Evolutionary conservation across 2,329 filamentous ascomycete species (phyloP).

Genomic region (Penicillium sp.): DNA sequence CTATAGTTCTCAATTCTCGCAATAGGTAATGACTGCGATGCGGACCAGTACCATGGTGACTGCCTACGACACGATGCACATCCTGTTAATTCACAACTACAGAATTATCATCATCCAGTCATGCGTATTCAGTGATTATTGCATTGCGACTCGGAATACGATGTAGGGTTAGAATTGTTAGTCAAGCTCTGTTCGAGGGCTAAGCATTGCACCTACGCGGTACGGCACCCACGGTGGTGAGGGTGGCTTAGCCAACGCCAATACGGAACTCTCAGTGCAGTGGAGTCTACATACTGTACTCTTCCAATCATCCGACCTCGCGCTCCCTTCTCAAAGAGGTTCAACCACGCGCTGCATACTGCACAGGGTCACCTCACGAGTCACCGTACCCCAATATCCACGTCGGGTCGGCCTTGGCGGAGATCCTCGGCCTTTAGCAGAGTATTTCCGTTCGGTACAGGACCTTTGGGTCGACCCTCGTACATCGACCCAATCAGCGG

Average conservation of each 20-base stretch:
- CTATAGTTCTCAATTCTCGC: neutral
- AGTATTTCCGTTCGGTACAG: neutral
- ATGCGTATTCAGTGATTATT: neutral
- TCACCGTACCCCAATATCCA: neutral
- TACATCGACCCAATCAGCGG: constrained; percentile 8
- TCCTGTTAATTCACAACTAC: neutral
- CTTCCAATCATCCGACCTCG: constrained; percentile 5
- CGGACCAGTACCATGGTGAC: neutral
- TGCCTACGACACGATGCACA: neutral
- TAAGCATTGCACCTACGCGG: neutral
- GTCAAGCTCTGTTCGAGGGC: neutral
- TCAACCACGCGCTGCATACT: constrained; percentile 12
- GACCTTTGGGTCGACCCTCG: neutral
- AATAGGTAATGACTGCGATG: neutral
- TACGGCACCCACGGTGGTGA: neutral
- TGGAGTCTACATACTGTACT: neutral
- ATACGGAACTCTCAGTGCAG: neutral
- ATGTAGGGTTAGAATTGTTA: neutral
- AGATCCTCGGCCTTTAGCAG: neutral
- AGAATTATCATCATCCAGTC: neutral
- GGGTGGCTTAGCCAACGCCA: neutral
- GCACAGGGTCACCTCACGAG: no score
- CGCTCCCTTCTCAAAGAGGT: constrained; percentile 4
- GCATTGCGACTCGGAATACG: neutral
- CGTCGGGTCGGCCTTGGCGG: neutral